Percentiles rank a stretch among this genome's conserved stretches.
phyloP scores from a whole-genome alignment of 345 rosid species.

The Populus ilicifolia region DNA sequence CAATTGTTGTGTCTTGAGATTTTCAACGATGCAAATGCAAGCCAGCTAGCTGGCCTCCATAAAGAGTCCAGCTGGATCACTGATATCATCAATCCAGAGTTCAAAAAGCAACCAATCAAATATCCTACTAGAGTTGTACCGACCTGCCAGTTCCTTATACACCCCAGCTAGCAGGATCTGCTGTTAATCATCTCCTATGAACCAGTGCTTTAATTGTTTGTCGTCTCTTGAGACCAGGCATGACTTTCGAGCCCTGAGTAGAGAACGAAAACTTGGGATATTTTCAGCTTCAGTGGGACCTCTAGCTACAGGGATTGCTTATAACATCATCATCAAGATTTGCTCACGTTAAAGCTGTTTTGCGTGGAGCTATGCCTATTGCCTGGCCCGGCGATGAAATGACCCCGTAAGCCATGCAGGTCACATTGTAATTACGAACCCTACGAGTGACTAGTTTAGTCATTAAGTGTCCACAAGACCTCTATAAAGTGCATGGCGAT shows the following conservation, averaged over 20 bases:
- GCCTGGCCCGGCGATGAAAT: neutral
- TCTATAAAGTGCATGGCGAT: slow-evolving; percentile 12
- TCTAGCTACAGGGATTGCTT: too few species aligned
- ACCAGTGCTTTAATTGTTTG: neutral
- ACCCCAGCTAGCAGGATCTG: neutral
- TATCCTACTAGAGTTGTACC: neutral
- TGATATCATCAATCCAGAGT: neutral
- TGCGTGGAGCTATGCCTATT: too few species aligned
- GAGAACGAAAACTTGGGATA: neutral
- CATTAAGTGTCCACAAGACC: neutral
- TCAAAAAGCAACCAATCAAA: neutral
- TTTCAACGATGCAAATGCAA: neutral
- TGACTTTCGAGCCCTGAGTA: too few species aligned
- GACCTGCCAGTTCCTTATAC: neutral
- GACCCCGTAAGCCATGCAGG: neutral
- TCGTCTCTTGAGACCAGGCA: neutral
- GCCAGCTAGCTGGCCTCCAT: neutral
- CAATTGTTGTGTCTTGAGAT: neutral
- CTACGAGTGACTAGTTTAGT: slow-evolving; percentile 6
- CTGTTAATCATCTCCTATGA: neutral
- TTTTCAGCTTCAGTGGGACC: neutral
- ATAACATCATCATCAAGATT: too few species aligned
- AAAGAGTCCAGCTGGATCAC: neutral
- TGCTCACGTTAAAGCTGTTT: too few species aligned
- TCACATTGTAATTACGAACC: neutral